Base-by-base conservation (phyloP, 352 stramenopile genomes). In the Globisporangium orthogonon region DNA sequence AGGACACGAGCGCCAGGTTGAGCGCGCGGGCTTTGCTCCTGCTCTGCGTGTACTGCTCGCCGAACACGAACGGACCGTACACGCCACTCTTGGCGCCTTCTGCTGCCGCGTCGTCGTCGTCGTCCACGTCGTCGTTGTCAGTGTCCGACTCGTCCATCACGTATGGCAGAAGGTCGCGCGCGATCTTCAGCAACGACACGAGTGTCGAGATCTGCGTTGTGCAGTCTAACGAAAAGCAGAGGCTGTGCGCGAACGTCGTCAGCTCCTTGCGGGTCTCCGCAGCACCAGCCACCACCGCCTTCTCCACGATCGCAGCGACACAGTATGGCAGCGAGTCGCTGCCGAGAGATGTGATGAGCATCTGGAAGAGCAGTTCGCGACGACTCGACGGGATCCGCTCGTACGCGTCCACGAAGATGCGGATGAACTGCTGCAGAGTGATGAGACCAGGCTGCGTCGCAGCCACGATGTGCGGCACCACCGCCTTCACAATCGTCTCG, bases 401-500 rank as follows among this genome's bases (percentile, higher is more conserved):
- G 52, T 83, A 92, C 7, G 82, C 76, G 47, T 85, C 67, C 2
- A 93, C 86, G 56, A 95, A 92, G 7, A 91, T 66, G 28, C 66
- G 61, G 45, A 95, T 77, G 43, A 94, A 92, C 50, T 87, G 74
- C 67, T 91, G 79, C 17, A 71, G 65, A 10, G 81, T 81, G 49
- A 95, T 83, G 14, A 59, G 31, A 56, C 37, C 11, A 67, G 10
- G 35, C n/a, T 30, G 33, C 10, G 28, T 62, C 0, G 52, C 46
- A 4, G 61, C 59, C 7, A 87, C 44, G n/a, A 95, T 84, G 62
- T 95, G 81, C 1, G 83, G 83, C 46, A 92, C 83, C 13, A 90
- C 82, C 6, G 80, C 67, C 62, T 85, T 80, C 50, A 93, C 76
- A 41, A 95, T 93, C 7, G 83, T 90, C 54, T 93, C 79, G n/a